A percentile compares a stretch with the other conserved stretches of the same genome.
Evolutionary conservation across 164 flowering plant genomes (phyloP).

Genomic region (Vitis cinerea): DNA sequence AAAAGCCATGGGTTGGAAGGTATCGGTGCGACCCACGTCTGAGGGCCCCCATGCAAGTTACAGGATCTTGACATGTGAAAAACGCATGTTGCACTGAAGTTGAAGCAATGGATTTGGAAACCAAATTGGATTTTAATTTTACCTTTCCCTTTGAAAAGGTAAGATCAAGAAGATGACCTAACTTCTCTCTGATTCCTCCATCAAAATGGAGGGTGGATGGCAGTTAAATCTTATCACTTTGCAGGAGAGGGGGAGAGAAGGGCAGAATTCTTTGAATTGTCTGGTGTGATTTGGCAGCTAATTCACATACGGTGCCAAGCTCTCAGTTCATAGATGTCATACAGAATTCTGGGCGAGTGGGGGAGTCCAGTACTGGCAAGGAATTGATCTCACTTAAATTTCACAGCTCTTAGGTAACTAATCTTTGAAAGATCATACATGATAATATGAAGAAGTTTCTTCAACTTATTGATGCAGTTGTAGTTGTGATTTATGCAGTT

Average conservation of each 20-base stretch:
- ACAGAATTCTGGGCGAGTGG: not conserved
- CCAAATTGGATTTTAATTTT: not conserved
- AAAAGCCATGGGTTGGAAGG: constrained; percentile 74
- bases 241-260: not conserved
- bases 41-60: constrained; percentile 86
- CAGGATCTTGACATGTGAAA: constrained; percentile 59
- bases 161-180: not conserved
- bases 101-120: constrained; percentile 4
- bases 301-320: not conserved
- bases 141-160: not conserved
- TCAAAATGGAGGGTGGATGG: not conserved
- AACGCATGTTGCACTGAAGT: constrained; percentile 32
- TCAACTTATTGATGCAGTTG: too few species aligned
- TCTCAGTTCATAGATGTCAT: not conserved
- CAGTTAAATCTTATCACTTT: not conserved
- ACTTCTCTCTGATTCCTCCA: not conserved
- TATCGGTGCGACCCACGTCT: constrained; percentile 48
- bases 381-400: not conserved
- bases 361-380: not conserved
- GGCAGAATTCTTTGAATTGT: not conserved
- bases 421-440: too few species aligned
- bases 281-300: constrained; percentile 1
- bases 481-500: too few species aligned
- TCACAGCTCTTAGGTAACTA: not conserved
- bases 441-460: too few species aligned